Percentiles rank a stretch among this genome's conserved stretches.
Conservation (phyloP, 1,284 basidiomycete genomes). For the Ceraceosorus bombacis region DNA sequence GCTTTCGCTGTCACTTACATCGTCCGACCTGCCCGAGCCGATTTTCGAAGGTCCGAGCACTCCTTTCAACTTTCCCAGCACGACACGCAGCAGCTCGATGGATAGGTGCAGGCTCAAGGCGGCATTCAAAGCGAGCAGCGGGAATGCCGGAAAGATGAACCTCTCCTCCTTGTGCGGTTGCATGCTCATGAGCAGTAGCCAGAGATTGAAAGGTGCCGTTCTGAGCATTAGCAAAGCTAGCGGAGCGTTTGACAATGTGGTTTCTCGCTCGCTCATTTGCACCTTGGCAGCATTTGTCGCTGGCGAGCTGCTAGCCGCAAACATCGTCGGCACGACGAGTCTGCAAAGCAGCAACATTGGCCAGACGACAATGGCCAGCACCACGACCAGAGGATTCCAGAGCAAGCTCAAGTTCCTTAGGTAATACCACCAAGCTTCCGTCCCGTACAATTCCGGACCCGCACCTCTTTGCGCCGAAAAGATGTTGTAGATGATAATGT, state of each 20-base stretch:
- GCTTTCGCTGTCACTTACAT: no score
- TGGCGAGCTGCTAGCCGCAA: no score
- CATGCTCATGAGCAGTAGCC: conserved; percentile 67
- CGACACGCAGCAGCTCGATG: conserved; percentile 8
- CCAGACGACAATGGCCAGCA: conserved; percentile 56
- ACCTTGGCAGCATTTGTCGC: neutral
- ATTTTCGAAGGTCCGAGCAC: no score
- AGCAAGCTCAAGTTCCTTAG: conserved; percentile 63
- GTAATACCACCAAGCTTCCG: conserved; percentile 62
- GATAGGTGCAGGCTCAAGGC: conserved; percentile 66
- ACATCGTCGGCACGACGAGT: conserved; percentile 51
- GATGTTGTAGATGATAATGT: conserved; percentile 89
- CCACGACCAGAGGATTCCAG: conserved; percentile 68
- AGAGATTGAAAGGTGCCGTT: conserved; percentile 78
- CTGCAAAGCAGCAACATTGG: conserved; percentile 53
- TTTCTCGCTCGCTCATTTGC: neutral
- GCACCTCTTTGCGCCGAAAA: conserved; percentile 59
- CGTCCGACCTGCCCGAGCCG: no score
- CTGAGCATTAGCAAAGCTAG: conserved; percentile 57
- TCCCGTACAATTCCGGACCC: conserved; percentile 85
- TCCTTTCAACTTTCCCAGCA: no score
- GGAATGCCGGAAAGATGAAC: conserved; percentile 93
- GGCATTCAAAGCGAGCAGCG: conserved; percentile 86
- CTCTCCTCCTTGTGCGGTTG: conserved; percentile 97
- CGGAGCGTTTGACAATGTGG: conserved; percentile 45